Evolutionary conservation across 2,329 filamentous ascomycete genomes (phyloP).

Genomic region (Cytospora leucostoma): DNA sequence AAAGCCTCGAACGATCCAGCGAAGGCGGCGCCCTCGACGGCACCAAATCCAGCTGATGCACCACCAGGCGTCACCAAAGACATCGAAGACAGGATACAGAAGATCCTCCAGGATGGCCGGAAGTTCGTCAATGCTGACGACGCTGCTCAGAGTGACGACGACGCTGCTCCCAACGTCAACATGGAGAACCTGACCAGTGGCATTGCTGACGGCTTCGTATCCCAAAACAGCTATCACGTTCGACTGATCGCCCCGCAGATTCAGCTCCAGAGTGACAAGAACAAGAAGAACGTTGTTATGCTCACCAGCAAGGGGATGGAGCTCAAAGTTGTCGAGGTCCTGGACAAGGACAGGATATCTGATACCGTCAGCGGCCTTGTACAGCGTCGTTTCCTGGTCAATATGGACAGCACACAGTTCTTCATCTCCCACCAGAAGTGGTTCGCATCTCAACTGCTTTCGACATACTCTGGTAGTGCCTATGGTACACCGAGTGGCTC

Average conservation of each 20-base stretch:
- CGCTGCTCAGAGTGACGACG: slow-evolving; percentile 32
- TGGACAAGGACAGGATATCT: slow-evolving; percentile 91
- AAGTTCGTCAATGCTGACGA: slow-evolving; percentile 78
- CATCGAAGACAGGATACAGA: slow-evolving; percentile 82
- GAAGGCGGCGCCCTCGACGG: slow-evolving; percentile 23
- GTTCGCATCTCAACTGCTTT: slow-evolving; percentile 79
- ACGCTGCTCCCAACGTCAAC: slow-evolving; percentile 40
- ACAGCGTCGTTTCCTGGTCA: slow-evolving; percentile 88
- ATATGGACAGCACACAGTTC: slow-evolving; percentile 97
- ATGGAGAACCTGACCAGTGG: slow-evolving; percentile 69
- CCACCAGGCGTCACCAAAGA: slow-evolving; percentile 46
- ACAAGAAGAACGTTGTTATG: slow-evolving; percentile 94
- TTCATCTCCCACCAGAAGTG: slow-evolving; percentile 95
- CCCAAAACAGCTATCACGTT: slow-evolving; percentile 92
- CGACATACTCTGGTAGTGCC: slow-evolving; percentile 90
- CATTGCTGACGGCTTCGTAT: slow-evolving; percentile 83
- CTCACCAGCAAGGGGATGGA: slow-evolving; percentile 98
- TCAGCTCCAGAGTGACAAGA: slow-evolving; percentile 97
- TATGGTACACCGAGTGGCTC: slow-evolving; percentile 85
- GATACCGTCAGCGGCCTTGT: slow-evolving; percentile 95
- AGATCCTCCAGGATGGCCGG: slow-evolving; percentile 80
- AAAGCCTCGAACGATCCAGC: slow-evolving; percentile 32
- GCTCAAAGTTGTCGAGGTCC: slow-evolving; percentile 94
- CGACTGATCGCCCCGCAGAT: slow-evolving; percentile 96
- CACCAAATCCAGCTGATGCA: slow-evolving; percentile 39